Evolutionary conservation across 2,329 filamentous ascomycete genomes (phyloP).

Genomic region (Bipolaris zeicola): DNA sequence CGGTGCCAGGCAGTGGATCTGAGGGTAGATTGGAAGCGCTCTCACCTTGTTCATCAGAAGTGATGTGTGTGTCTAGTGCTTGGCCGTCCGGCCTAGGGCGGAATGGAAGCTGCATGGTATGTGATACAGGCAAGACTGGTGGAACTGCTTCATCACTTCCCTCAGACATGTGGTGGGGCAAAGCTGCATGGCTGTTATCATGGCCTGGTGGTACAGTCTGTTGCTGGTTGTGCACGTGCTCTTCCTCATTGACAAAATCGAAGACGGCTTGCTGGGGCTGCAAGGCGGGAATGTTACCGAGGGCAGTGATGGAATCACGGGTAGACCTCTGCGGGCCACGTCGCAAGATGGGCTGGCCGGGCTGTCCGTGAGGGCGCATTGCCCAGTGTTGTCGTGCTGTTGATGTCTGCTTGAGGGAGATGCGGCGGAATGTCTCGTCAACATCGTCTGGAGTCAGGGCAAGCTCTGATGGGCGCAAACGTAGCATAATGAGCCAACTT

Average conservation of each 20-base stretch:
- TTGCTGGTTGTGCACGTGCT: slow-evolving; percentile 4
- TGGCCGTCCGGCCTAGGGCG: slow-evolving; percentile 18
- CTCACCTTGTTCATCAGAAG: slow-evolving; percentile 11
- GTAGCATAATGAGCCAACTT: slow-evolving; percentile 37
- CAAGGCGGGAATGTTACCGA: slow-evolving; percentile 35
- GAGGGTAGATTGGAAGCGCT: slow-evolving; percentile 16
- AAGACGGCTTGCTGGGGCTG: slow-evolving; percentile 31
- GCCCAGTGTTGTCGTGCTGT: slow-evolving; percentile 7
- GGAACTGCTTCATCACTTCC: slow-evolving; percentile 9
- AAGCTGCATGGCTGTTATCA: not conserved
- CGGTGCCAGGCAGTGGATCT: slow-evolving; percentile 4
- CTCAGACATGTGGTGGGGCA: slow-evolving; percentile 1
- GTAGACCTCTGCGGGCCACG: slow-evolving; percentile 40
- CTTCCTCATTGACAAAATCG: slow-evolving; percentile 23
- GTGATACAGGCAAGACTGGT: slow-evolving; percentile 8
- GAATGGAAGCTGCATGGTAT: slow-evolving; percentile 30
- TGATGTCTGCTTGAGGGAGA: slow-evolving; percentile 32
- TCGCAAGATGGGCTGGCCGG: slow-evolving; percentile 30
- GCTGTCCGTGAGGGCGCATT: slow-evolving; percentile 9
- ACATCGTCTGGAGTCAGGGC: slow-evolving; percentile 45
- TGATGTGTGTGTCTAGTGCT: not conserved
- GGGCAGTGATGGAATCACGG: slow-evolving; percentile 35
- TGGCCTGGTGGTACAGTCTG: not conserved
- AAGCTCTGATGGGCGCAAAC: slow-evolving; percentile 45
- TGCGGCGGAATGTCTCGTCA: slow-evolving; percentile 41